phyloP scores from a whole-genome alignment of 306 rosid species.

The Glycine tomentella region DNA sequence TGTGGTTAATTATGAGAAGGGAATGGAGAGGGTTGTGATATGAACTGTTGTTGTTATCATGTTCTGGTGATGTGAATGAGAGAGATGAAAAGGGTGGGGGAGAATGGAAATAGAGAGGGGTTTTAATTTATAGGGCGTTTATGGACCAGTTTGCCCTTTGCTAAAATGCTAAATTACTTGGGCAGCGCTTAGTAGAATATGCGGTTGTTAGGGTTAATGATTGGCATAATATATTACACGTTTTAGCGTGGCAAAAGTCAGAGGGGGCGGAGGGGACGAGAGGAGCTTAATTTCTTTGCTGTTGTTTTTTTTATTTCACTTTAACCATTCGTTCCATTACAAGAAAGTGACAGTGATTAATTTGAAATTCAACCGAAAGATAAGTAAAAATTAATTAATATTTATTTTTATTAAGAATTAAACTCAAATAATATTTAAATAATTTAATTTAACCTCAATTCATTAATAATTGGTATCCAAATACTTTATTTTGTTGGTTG shows the following conservation, averaged over 20 bases:
- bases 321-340: too few species aligned
- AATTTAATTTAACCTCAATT: too few species aligned
- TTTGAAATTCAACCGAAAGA: too few species aligned
- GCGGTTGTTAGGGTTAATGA: constrained; percentile 26
- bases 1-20: too few species aligned
- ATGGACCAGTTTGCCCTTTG: constrained; percentile 13
- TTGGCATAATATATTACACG: neutral
- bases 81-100: neutral
- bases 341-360: too few species aligned
- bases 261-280: neutral
- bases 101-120: neutral
- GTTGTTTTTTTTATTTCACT: neutral
- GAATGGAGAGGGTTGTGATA: too few species aligned
- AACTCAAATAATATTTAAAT: too few species aligned
- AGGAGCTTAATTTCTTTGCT: neutral
- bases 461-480: too few species aligned
- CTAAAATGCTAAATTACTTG: neutral
- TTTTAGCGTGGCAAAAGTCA: neutral
- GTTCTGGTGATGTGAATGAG: neutral
- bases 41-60: too few species aligned
- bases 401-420: too few species aligned
- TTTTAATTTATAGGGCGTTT: constrained; percentile 2
- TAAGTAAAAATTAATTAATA: too few species aligned
- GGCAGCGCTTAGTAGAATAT: neutral
- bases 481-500: too few species aligned